phyloP scores from a whole-genome alignment of 2,329 filamentous ascomycete species.

The Fusarium citri region DNA sequence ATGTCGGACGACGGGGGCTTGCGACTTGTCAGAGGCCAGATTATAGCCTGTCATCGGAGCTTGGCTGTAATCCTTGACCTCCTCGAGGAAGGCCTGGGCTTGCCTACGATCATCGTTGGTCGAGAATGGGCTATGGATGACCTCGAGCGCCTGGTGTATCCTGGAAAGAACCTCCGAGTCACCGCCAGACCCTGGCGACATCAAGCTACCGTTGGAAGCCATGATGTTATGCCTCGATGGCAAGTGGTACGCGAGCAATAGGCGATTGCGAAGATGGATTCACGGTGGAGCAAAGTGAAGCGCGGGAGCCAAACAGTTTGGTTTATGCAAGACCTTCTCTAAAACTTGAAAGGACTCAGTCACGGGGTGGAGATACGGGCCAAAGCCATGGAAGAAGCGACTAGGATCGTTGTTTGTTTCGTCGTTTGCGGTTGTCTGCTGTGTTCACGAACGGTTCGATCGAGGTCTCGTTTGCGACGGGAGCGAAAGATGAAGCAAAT shows the following conservation, averaged over 20 bases:
- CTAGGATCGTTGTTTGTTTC: background rate
- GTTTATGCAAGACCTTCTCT: conserved; percentile 37
- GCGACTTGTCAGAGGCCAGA: conserved; percentile 79
- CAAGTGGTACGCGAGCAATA: conserved; percentile 21
- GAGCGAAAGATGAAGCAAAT: conserved; percentile 19
- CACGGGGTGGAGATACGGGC: conserved; percentile 24
- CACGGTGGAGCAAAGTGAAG: conserved; percentile 25
- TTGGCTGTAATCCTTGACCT: conserved; percentile 81
- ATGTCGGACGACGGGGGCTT: conserved; percentile 86
- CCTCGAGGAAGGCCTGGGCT: conserved; percentile 87
- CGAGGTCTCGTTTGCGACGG: conserved; percentile 31
- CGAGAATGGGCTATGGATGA: conserved; percentile 86
- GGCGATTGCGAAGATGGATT: conserved; percentile 18
- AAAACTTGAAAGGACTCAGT: conserved; percentile 16
- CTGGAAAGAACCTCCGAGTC: conserved; percentile 65
- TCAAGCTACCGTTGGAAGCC: conserved; percentile 53
- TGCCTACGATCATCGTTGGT: conserved; percentile 84
- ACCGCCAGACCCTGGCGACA: conserved; percentile 51
- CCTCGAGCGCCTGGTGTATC: conserved; percentile 86
- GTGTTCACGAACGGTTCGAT: conserved; percentile 9
- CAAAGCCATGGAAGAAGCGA: conserved; percentile 35
- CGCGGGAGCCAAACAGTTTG: conserved; percentile 30
- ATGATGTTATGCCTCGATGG: conserved; percentile 42
- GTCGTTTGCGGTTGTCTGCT: conserved; percentile 20
- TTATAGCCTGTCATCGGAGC: conserved; percentile 88